phyloP scores from a whole-genome alignment of 176 grass and related monocot species.

The maize (Zea mays) region Zm-B73-REFERENCE-NAM-5.0 NC_050101.1:106767001-106767500 shows the following conservation, averaged over 20 bases:
- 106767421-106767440: constrained; percentile 45
- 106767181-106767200: constrained; percentile 56
- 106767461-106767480: constrained; percentile 93
- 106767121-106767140: constrained; percentile 30
- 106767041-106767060: neutral
- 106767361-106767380: constrained; percentile 48
- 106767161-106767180: constrained; percentile 73
- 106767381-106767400: constrained; percentile 77
- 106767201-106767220: constrained; percentile 72
- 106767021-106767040: constrained; percentile 12
- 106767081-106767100: neutral
- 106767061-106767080: constrained; percentile 15
- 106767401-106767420: constrained; percentile 58
- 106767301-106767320: constrained; percentile 49
- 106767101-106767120: constrained; percentile 24
- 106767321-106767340: constrained; percentile 53
- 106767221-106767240: constrained; percentile 63
- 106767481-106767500: constrained; percentile 73
- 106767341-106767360: constrained; percentile 48
- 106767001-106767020: neutral
- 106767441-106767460: constrained; percentile 80
- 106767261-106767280: constrained; percentile 56
- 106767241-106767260: constrained; percentile 56
- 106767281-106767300: constrained; percentile 47
- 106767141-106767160: constrained; percentile 39